Conservation (phyloP, 1,284 basidiomycete species). For the Vanrija sp. region DNA sequence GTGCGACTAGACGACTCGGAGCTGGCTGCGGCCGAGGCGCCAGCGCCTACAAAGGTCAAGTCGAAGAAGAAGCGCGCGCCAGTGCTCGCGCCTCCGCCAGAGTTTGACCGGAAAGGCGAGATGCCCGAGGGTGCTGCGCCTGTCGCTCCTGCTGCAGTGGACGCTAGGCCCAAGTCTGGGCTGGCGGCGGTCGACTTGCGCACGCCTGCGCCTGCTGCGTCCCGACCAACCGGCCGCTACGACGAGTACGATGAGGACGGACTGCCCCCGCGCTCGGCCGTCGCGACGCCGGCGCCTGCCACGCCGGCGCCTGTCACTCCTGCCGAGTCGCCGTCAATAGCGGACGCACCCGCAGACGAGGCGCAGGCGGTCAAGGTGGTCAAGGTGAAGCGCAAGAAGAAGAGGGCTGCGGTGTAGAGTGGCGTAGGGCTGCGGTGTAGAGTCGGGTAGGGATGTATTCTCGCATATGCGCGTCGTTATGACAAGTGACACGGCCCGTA, state of each 20-base stretch:
- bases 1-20: conserved; percentile 62
- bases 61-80: conserved; percentile 13
- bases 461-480: no score
- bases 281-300: conserved; percentile 5
- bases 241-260: conserved; percentile 56
- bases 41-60: conserved; percentile 3
- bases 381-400: conserved; percentile 42
- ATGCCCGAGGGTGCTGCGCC: conserved; percentile 65
- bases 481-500: no score
- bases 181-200: conserved; percentile 39
- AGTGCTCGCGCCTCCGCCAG: conserved; percentile 26
- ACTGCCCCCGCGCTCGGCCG: conserved; percentile 48
- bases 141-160: conserved; percentile 15
- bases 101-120: conserved; percentile 72
- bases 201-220: conserved; percentile 3
- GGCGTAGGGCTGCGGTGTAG: conserved; percentile 10
- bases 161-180: conserved; percentile 19
- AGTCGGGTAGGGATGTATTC: not conserved
- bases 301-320: conserved; percentile 51
- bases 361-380: conserved; percentile 44
- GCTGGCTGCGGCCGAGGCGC: conserved; percentile 34
- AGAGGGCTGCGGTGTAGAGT: conserved; percentile 19
- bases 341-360: conserved; percentile 25
- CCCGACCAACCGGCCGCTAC: conserved; percentile 48
- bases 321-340: conserved; percentile 2